phyloP scores from a whole-genome alignment of 768 basidiomycete species.

The Agaricus subrufescens region DNA sequence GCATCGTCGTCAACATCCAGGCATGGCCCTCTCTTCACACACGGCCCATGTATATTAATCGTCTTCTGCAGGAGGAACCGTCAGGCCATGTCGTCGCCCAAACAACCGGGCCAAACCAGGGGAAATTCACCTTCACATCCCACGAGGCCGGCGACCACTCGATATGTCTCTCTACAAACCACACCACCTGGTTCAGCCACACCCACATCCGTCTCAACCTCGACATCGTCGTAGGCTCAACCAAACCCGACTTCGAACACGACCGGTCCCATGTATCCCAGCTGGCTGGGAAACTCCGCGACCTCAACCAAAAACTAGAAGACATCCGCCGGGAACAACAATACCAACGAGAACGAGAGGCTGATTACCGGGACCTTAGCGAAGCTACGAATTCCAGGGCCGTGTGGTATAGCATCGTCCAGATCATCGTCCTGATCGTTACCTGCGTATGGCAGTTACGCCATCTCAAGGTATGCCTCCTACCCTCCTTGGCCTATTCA shows the following conservation, averaged over 20 bases:
- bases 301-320: constrained; percentile 90
- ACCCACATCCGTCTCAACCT: constrained; percentile 93
- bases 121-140: constrained; percentile 96
- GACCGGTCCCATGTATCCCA: constrained; percentile 84
- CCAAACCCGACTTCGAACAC: constrained; percentile 81
- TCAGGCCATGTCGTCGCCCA: constrained; percentile 78
- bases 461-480: constrained; percentile 74
- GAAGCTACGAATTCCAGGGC: constrained; percentile 89
- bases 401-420: constrained; percentile 90
- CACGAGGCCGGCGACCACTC: constrained; percentile 96
- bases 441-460: constrained; percentile 93
- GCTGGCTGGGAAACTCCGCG: constrained; percentile 78
- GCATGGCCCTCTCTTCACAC: constrained; percentile 34
- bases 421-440: constrained; percentile 77
- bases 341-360: constrained; percentile 94
- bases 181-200: constrained; percentile 81
- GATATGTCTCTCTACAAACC: constrained; percentile 93
- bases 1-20: constrained; percentile 88
- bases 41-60: background rate
- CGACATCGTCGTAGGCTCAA: constrained; percentile 87
- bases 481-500: background rate
- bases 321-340: constrained; percentile 94
- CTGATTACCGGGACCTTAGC: constrained; percentile 83
- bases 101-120: constrained; percentile 86
- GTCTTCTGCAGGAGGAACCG: constrained; percentile 69